These are phyloP conservation scores for Pterulicium gracile DNA, from an alignment of 1,284 basidiomycete genomes.

Conservation along the genomic window DNA sequence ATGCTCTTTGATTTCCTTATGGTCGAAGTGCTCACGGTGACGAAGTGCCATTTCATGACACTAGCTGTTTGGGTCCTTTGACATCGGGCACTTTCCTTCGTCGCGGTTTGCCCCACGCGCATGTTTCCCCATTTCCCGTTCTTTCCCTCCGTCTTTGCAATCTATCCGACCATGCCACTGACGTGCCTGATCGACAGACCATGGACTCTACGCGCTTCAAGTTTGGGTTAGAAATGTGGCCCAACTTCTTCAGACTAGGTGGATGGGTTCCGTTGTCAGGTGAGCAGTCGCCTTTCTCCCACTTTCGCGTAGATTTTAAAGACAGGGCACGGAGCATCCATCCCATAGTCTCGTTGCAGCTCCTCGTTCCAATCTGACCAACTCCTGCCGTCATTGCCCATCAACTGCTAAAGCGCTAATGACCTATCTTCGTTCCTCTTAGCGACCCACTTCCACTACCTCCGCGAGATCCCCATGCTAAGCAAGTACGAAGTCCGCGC, in stretches of 20 bases:
- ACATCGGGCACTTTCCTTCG: no score
- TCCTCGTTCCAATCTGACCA: no score
- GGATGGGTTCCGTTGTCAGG: slow-evolving; percentile 67
- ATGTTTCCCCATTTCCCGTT: not conserved
- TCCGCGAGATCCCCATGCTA: slow-evolving; percentile 73
- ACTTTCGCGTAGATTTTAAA: no score
- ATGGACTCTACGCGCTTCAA: slow-evolving; percentile 32
- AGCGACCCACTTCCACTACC: slow-evolving; percentile 67
- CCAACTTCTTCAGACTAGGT: slow-evolving; percentile 51
- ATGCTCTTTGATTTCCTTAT: no score
- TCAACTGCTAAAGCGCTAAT: not conserved
- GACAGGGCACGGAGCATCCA: no score
- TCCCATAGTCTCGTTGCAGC: no score
- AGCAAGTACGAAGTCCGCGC: slow-evolving; percentile 59
- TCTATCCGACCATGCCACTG: not conserved
- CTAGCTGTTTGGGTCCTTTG: no score
- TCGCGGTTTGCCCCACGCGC: not conserved
- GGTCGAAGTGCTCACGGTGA: no score
- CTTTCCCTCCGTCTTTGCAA: slow-evolving; percentile 1
- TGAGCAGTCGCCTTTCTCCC: slow-evolving; percentile 18
- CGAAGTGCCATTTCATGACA: no score
- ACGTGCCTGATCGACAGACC: slow-evolving; percentile 18
- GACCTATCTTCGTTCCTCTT: not conserved
- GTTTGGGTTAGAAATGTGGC: slow-evolving; percentile 38
- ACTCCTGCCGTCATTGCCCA: not conserved